A percentile compares a stretch with the other conserved stretches of the same genome.
Conservation (phyloP, 2,329 filamentous ascomycete genomes). For the Rhynchosporium agropyri region DNA sequence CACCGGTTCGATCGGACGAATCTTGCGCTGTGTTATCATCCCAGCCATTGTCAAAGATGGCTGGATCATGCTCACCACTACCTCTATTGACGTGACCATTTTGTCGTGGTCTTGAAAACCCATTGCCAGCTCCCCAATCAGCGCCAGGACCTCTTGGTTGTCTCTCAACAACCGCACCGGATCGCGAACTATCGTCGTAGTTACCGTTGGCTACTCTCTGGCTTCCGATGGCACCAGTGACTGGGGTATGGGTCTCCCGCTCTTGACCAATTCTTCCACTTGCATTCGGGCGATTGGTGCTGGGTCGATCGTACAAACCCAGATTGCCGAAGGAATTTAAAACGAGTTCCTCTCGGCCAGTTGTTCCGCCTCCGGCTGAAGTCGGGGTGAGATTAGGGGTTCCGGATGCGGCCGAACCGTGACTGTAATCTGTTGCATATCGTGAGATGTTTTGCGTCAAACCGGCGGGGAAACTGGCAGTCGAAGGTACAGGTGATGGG, state of each 20-base stretch:
- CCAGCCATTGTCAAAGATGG: conserved; percentile 32
- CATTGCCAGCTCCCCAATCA: conserved; percentile 59
- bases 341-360: conserved; percentile 38
- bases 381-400: conserved; percentile 74
- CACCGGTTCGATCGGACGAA: conserved; percentile 41
- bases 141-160: conserved; percentile 61
- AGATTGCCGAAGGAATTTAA: conserved; percentile 60
- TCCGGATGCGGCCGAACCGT: conserved; percentile 61
- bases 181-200: conserved; percentile 37
- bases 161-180: conserved; percentile 50
- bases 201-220: conserved; percentile 55
- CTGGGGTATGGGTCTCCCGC: conserved; percentile 47
- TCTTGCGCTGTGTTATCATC: conserved; percentile 40
- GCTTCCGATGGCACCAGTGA: conserved; percentile 64
- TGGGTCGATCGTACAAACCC: conserved; percentile 48
- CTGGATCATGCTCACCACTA: conserved; percentile 50
- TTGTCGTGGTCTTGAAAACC: conserved; percentile 58
- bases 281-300: conserved; percentile 41
- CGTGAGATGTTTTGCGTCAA: conserved; percentile 64
- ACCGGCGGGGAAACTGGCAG: conserved; percentile 79
- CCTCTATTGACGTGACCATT: conserved; percentile 65
- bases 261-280: conserved; percentile 53
- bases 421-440: conserved; percentile 55
- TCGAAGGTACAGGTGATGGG: conserved; percentile 87
- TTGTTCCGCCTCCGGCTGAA: conserved; percentile 67